Conservation (phyloP, 208 protist species). For the Acanthamoeba divionensis region DNA sequence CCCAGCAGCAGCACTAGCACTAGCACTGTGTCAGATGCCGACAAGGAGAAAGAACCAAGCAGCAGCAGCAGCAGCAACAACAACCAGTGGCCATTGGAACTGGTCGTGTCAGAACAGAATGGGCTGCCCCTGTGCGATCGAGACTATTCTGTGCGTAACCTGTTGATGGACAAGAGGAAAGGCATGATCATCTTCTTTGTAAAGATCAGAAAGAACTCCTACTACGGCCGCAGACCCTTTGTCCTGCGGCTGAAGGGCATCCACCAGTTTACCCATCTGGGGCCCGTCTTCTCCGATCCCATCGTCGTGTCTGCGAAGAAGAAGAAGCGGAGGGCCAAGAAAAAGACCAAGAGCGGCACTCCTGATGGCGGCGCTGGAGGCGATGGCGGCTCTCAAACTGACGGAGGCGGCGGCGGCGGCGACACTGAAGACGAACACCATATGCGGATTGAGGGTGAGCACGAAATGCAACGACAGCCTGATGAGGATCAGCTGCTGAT, state of each 20-base stretch:
- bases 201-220: constrained; percentile 24
- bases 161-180: background rate
- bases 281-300: background rate
- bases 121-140: background rate
- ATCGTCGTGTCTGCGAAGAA: constrained; percentile 47
- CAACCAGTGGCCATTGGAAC: background rate
- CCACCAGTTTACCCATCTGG: background rate
- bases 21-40: too few relatives aligned
- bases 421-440: too few relatives aligned
- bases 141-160: background rate
- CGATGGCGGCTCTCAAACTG: too few relatives aligned
- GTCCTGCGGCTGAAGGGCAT: background rate
- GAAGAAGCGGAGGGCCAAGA: constrained; percentile 28
- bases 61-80: too few relatives aligned
- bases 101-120: background rate
- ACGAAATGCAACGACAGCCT: too few relatives aligned
- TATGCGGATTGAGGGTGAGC: too few relatives aligned
- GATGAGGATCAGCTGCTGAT: too few relatives aligned
- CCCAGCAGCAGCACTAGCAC: too few relatives aligned
- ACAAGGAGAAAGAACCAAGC: too few relatives aligned
- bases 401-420: too few relatives aligned
- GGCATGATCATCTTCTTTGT: background rate
- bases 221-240: background rate
- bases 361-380: too few relatives aligned
- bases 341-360: too few relatives aligned